Percentiles rank a stretch among this genome's conserved stretches.
Evolutionary conservation across 2,329 filamentous ascomycete genomes (phyloP).

Genomic region (Venturia oleaginea): DNA sequence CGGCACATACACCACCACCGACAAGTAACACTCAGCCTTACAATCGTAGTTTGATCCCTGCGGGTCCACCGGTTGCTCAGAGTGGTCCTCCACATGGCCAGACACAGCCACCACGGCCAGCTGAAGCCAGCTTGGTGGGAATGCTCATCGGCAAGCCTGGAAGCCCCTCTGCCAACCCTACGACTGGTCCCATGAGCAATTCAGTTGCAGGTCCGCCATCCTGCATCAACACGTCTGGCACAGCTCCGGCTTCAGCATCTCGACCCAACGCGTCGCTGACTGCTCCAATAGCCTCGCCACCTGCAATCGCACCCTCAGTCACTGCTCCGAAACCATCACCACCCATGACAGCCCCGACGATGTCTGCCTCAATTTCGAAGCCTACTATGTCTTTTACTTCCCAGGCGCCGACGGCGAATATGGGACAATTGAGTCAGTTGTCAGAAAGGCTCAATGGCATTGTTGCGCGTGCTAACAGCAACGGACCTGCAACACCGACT

Average conservation of each 20-base stretch:
- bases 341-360: neutral
- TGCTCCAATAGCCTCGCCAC: neutral
- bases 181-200: neutral
- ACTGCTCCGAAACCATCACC: neutral
- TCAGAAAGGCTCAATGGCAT: conserved; percentile 4
- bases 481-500: conserved; percentile 7
- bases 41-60: neutral
- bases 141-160: conserved; percentile 9
- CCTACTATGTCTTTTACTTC: neutral
- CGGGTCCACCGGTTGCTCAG: neutral
- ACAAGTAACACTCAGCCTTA: neutral
- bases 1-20: neutral
- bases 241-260: neutral
- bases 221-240: neutral
- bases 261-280: neutral
- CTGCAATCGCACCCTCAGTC: neutral
- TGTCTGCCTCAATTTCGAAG: neutral
- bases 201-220: neutral
- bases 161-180: neutral
- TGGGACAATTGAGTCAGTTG: neutral
- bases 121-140: conserved; percentile 6
- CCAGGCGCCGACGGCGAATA: neutral
- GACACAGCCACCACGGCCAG: neutral
- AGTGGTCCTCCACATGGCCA: neutral
- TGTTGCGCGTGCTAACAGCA: conserved; percentile 1